Percentiles rank a stretch among this genome's conserved stretches.
Evolutionary conservation across 192 early-diverging fungal genomes (phyloP).

Genomic region (Linnemannia zychae): DNA sequence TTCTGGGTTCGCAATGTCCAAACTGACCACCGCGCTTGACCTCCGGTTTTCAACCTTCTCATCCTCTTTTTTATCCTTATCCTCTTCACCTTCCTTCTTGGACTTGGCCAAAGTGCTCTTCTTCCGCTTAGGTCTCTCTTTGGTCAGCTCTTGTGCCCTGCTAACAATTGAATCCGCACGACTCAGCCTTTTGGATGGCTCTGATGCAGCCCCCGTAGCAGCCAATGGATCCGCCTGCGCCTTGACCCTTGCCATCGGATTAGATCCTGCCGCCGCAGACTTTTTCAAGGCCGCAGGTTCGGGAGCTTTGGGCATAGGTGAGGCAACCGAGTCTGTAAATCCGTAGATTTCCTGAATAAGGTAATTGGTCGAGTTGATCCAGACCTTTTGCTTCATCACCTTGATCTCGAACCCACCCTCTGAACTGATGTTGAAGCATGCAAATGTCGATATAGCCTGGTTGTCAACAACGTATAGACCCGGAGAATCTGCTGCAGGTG

Average conservation of each 20-base stretch:
- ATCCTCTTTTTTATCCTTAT: not conserved
- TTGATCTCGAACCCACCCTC: conserved; percentile 55
- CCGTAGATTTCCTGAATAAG: conserved; percentile 74
- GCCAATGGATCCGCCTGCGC: not conserved
- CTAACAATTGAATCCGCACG: conserved; percentile 52
- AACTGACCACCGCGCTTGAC: not conserved
- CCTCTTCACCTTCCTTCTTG: too few relatives aligned
- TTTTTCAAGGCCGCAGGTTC: not conserved
- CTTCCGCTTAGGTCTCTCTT: conserved; percentile 11
- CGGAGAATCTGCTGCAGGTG: conserved; percentile 29
- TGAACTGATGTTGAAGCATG: conserved; percentile 55
- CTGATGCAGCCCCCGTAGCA: not conserved
- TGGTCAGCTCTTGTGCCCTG: conserved; percentile 38
- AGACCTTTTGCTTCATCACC: conserved; percentile 59
- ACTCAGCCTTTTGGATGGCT: conserved; percentile 34
- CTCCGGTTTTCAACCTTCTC: not conserved
- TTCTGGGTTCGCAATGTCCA: conserved; percentile 24
- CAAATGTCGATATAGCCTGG: conserved; percentile 54
- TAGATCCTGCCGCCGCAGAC: not conserved
- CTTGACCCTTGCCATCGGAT: not conserved
- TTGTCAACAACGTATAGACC: conserved; percentile 46
- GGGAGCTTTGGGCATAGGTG: conserved; percentile 17
- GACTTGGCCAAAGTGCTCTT: not conserved
- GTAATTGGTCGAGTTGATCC: conserved; percentile 53
- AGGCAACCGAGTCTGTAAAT: conserved; percentile 54